phyloP scores from a whole-genome alignment of 495 filamentous ascomycete genomes.

The Bacidia rubella region DNA sequence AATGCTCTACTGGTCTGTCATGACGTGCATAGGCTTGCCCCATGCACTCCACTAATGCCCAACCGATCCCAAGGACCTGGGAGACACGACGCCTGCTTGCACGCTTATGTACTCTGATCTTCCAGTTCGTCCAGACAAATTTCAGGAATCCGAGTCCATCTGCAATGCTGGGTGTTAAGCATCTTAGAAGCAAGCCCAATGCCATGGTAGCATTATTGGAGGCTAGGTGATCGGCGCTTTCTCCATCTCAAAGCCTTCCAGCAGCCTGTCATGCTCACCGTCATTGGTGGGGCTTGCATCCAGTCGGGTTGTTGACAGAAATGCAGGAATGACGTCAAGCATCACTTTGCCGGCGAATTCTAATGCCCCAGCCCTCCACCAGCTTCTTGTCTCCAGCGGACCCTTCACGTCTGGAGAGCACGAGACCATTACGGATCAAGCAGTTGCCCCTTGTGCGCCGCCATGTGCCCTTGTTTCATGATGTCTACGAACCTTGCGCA shows the following conservation, averaged over 20 bases:
- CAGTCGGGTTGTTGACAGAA: neutral
- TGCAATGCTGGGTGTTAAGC: neutral
- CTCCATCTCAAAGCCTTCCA: neutral
- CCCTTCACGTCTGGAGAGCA: neutral
- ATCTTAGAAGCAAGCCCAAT: neutral
- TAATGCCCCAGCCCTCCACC: neutral
- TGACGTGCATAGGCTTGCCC: neutral
- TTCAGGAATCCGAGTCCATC: neutral
- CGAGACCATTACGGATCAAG: neutral
- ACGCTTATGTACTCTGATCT: neutral
- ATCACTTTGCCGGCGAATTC: neutral
- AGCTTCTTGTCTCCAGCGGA: neutral
- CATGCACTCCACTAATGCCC: neutral
- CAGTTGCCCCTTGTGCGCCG: neutral
- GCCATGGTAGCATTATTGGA: neutral
- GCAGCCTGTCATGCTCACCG: neutral
- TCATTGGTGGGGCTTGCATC: neutral
- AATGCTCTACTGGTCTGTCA: neutral
- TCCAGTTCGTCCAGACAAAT: neutral
- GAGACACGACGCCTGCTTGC: neutral
- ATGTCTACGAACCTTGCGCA: neutral
- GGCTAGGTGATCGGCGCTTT: neutral
- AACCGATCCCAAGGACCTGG: neutral
- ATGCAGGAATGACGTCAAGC: neutral
- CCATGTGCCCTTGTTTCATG: neutral